Evolutionary conservation across 108 stramenopile species (phyloP), one percentile per base, ranked within the genome.

Genomic region (Pseudonitzschia delicatissima): DNA sequence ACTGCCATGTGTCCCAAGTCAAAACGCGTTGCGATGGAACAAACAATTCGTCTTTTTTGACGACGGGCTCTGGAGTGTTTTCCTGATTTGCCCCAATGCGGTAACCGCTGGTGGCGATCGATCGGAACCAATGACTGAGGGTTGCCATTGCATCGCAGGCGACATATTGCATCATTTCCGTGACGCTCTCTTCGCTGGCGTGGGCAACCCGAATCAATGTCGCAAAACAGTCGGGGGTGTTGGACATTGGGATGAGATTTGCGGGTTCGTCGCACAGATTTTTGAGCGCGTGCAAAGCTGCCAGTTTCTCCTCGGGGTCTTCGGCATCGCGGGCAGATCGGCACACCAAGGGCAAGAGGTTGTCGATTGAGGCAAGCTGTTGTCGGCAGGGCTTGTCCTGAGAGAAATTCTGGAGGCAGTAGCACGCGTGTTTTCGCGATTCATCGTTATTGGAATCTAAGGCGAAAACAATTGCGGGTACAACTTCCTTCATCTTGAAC

Each of bases 91-190:
- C 8, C 11, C 74, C 71, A 32, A 73, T 66, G 11, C 72, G 55
- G 4, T 79, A 64, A 1, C 77, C 83, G 51, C 71, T 75, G 3
- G 79, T 76, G 12, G 89, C 88, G 49, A 93, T 74, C 28, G 77
- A 88, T 50, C 86, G 83, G 37, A 90, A 79, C 88, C 88, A 90
- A 66, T 88, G 74, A 37, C 84, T 85, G 23, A 93, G 71, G 9
- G 84, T 87, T 9, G 92, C 87, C 60, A 93, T 62, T 17, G 87
- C 89, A 74, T 90, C 92, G 50, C 89, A 93, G n/a, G 80, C 88
- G 27, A 85, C 34, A 47, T 80, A 86, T 34, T 86, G 74, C 77
- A 84, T 80, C 42, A 66, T 68, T 40, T 79, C 79, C 3, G 78
- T 74, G 12, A 76, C 49, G 44, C 64, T 68, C 29, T 67, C 74